These are phyloP conservation scores for Fulvia fulva DNA, from an alignment of 2,329 filamentous ascomycete genomes.

Conservation along the genomic window DNA sequence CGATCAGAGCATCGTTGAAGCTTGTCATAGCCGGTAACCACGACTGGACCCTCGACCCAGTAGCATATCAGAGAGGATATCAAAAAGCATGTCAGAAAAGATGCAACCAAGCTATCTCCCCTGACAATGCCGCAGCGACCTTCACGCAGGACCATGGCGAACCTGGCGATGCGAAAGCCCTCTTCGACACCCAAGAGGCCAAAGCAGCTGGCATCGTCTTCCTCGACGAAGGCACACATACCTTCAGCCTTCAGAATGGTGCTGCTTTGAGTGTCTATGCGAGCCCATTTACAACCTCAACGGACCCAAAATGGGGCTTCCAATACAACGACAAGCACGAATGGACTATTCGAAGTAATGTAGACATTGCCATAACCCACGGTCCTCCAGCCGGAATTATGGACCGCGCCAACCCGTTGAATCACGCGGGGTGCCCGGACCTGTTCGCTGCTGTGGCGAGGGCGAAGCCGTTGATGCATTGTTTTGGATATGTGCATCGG, in stretches of 20 bases:
- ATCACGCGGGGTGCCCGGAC: conserved; percentile 53
- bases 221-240: conserved; percentile 52
- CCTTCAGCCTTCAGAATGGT: conserved; percentile 47
- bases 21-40: conserved; percentile 63
- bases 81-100: too few relatives aligned
- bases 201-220: conserved; percentile 48
- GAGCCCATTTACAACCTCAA: conserved; percentile 53
- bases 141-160: conserved; percentile 11
- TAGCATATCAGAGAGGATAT: conserved; percentile 15
- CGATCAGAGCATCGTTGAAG: conserved; percentile 53
- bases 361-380: conserved; percentile 60
- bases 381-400: conserved; percentile 53
- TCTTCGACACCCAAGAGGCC: conserved; percentile 32
- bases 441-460: conserved; percentile 50
- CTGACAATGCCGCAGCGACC: background rate
- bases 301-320: conserved; percentile 49
- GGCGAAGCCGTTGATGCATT: conserved; percentile 53
- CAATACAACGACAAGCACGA: conserved; percentile 49
- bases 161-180: conserved; percentile 15
- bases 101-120: background rate
- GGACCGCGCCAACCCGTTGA: conserved; percentile 38
- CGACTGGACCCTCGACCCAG: conserved; percentile 53
- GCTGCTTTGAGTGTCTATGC: conserved; percentile 52
- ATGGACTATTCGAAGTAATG: conserved; percentile 27
- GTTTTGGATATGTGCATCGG: conserved; percentile 62